Evolutionary conservation across 2,329 filamentous ascomycete genomes (phyloP).

Genomic region (Cryoendolithus antarcticus): DNA sequence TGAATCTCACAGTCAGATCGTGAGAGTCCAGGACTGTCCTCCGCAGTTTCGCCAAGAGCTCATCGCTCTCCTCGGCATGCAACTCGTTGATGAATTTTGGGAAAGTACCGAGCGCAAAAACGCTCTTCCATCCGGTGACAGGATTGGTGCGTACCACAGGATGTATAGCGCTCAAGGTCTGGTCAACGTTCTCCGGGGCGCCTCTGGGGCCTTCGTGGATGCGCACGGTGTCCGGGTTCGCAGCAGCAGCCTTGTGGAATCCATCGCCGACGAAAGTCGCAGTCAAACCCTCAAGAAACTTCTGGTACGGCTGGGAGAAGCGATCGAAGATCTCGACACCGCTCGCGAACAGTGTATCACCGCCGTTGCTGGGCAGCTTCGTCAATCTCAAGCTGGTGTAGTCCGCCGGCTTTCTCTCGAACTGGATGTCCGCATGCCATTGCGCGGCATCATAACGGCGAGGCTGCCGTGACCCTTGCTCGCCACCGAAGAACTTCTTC

Average conservation of each 20-base stretch:
- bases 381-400: constrained; percentile 49
- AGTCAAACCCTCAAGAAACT: constrained; percentile 47
- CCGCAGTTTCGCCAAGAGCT: constrained; percentile 14
- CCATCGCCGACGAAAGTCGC: constrained; percentile 35
- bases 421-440: constrained; percentile 41
- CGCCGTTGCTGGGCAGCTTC: constrained; percentile 42
- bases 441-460: constrained; percentile 12
- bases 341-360: constrained; percentile 53
- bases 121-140: constrained; percentile 49
- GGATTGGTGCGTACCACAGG: constrained; percentile 47
- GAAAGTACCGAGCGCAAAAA: constrained; percentile 47
- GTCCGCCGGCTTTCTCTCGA: constrained; percentile 34
- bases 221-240: constrained; percentile 32
- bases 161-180: constrained; percentile 24
- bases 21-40: constrained; percentile 37
- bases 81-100: constrained; percentile 44
- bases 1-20: constrained; percentile 38
- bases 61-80: constrained; percentile 15
- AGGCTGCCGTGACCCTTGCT: constrained; percentile 20
- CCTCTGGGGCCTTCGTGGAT: constrained; percentile 8
- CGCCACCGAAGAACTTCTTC: constrained; percentile 22
- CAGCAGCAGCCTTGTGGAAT: constrained; percentile 16
- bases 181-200: constrained; percentile 41
- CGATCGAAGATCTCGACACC: constrained; percentile 57
- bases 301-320: constrained; percentile 43